Conservation (phyloP, 1,284 basidiomycete genomes). For the Jaminaea rosea region DNA sequence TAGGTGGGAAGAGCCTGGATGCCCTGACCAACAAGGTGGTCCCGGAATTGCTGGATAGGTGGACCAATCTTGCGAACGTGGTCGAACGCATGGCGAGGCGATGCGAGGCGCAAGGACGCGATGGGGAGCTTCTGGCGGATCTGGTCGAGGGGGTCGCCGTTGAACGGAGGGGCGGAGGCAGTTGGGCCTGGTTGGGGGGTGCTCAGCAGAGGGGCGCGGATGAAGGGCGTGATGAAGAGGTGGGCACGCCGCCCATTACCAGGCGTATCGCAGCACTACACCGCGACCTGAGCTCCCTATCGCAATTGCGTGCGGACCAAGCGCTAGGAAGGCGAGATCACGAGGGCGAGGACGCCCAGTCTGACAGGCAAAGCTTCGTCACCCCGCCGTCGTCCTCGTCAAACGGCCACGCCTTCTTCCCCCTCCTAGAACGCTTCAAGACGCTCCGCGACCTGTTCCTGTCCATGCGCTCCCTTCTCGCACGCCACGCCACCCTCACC, state of each 20-base stretch:
- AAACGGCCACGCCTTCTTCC: background rate
- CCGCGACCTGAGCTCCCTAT: background rate
- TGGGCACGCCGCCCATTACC: background rate
- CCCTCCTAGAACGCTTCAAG: background rate
- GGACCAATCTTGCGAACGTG: background rate
- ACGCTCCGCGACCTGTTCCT: constrained; percentile 23
- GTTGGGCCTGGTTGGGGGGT: too few relatives aligned
- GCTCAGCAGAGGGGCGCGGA: background rate
- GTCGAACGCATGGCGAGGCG: background rate
- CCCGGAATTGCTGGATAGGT: background rate
- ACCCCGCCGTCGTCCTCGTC: too few relatives aligned
- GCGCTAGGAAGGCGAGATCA: too few relatives aligned
- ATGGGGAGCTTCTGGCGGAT: background rate
- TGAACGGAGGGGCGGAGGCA: too few relatives aligned
- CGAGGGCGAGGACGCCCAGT: too few relatives aligned
- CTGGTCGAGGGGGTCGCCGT: background rate
- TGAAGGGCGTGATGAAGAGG: background rate
- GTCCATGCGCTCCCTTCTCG: constrained; percentile 19
- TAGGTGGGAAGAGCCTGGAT: too few relatives aligned
- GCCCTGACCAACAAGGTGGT: background rate
- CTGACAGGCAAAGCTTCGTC: too few relatives aligned
- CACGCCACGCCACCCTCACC: constrained; percentile 18
- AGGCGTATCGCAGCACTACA: background rate
- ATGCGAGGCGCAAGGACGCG: background rate
- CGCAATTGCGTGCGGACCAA: too few relatives aligned